Evolutionary conservation across 768 basidiomycete species (phyloP), one percentile per base, ranked within the genome.

Genomic region (Hirschioporus abietinus): DNA sequence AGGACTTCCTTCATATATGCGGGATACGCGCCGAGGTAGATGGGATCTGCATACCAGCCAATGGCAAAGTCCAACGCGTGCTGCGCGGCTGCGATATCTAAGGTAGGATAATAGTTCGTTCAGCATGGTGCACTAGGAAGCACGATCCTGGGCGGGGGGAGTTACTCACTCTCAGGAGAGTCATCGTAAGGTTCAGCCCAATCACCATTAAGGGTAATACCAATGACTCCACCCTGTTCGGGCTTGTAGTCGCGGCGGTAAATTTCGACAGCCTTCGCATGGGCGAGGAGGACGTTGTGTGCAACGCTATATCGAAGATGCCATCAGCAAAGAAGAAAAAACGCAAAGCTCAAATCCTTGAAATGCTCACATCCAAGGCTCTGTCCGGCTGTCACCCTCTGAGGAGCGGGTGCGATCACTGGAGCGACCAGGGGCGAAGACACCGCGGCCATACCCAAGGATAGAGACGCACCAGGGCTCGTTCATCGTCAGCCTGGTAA

Each of bases 141-240:
- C 26, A 61, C 60, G 36, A 57, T 36, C 64, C 58, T 59, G 1
- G 57, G 35, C 4, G 36, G 52, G 12, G 17, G 60, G 63, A 59
- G 57, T 17, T 7, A 77, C 87, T 70, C 72, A 91, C 91, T 91
- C 71, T 87, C 86, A 10, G 84, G 86, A 57, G 75, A 81, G 68
- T 89, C 83, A 69, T 91, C 88, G 68, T 86, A 92, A 8, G 91
- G 90, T 74, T 88, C 85, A 35, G 84, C 80, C 88, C 88, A 91
- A 74, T 90, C 88, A 12, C 89, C 88, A 70, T 91, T 91, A 60
- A 92, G 79, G 0, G 91, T 92, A 72, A 93, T 91, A n/a, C 90
- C 90, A 70, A 92, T 89, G 69, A 82, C 77, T 25, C 90, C 92
- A 10, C 82, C 79, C 73, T 91, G 89, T 1, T 68, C 74, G 3